Percentiles rank a stretch among this genome's conserved stretches.
These are phyloP conservation scores for Penicillium griseofulvum DNA, from an alignment of 2,329 filamentous ascomycete genomes.

Conservation along the genomic window DNA sequence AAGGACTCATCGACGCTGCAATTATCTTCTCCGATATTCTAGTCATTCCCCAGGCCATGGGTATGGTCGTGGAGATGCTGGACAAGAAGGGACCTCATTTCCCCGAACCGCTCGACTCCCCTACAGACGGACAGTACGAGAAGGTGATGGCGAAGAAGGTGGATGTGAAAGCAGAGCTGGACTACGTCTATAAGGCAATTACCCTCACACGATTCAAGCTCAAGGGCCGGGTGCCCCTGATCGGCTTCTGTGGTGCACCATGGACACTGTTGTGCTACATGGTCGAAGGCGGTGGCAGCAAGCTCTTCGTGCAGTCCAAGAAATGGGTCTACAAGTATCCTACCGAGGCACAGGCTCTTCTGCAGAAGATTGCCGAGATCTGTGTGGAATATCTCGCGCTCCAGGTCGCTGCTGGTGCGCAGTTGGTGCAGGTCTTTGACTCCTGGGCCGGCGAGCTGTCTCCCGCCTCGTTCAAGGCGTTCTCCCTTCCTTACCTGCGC, in stretches of 20 bases:
- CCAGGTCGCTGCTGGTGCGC: constrained; percentile 89
- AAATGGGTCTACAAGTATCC: constrained; percentile 94
- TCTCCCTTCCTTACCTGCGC: constrained; percentile 80
- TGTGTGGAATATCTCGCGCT: constrained; percentile 92
- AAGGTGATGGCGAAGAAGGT: constrained; percentile 73
- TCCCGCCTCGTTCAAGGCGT: constrained; percentile 75
- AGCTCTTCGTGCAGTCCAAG: constrained; percentile 91
- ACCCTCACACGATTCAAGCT: constrained; percentile 87
- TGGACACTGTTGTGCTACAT: constrained; percentile 99
- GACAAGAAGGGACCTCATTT: constrained; percentile 97
- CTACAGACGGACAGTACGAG: constrained; percentile 78
- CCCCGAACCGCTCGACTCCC: constrained; percentile 74
- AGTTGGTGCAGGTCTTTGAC: constrained; percentile 96
- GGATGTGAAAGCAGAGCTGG: constrained; percentile 79
- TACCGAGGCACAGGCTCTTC: constrained; percentile 71
- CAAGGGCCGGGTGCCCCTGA: constrained; percentile 81
- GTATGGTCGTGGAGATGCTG: constrained; percentile 98
- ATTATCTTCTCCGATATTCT: constrained; percentile 99
- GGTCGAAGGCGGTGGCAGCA: constrained; percentile 95
- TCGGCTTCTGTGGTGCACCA: constrained; percentile 94
- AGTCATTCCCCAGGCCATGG: constrained; percentile 95
- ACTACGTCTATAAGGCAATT: constrained; percentile 95
- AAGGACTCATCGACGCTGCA: constrained; percentile 86
- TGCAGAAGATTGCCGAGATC: constrained; percentile 89
- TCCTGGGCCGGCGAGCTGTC: constrained; percentile 96